These are phyloP conservation scores for Termitomyces sp. DNA, from an alignment of 768 basidiomycete genomes.

Conservation along the genomic window DNA sequence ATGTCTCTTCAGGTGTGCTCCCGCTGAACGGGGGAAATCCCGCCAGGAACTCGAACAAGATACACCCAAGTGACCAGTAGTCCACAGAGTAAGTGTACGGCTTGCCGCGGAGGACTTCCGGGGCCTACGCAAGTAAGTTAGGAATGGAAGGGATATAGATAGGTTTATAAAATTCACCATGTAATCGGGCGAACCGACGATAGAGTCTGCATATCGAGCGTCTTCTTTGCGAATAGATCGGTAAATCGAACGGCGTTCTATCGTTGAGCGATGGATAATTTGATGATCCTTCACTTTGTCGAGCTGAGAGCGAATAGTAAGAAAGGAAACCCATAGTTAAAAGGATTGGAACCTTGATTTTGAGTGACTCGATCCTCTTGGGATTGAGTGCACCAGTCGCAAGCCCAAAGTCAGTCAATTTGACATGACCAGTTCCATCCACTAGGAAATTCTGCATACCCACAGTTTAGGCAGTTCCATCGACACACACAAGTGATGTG, in stretches of 20 bases:
- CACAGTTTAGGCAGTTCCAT: not conserved
- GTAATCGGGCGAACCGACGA: constrained; percentile 98
- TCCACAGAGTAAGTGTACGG: constrained; percentile 96
- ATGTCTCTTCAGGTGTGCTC: constrained; percentile 93
- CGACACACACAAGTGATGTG: not conserved
- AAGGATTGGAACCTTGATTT: constrained; percentile 65
- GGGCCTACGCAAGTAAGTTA: constrained; percentile 41
- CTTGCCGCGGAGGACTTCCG: constrained; percentile 89
- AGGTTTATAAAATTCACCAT: constrained; percentile 53
- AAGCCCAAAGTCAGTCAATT: constrained; percentile 95
- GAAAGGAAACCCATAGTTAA: not conserved
- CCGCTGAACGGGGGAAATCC: constrained; percentile 99
- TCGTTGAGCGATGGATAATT: constrained; percentile 83
- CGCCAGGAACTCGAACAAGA: constrained; percentile 94
- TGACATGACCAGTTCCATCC: constrained; percentile 94
- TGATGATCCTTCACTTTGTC: constrained; percentile 96
- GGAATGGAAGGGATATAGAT: not conserved
- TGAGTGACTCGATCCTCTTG: constrained; percentile 89
- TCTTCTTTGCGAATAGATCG: constrained; percentile 88
- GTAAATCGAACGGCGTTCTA: constrained; percentile 94
- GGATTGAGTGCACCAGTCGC: constrained; percentile 97
- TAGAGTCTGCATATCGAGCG: constrained; percentile 92
- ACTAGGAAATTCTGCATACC: constrained; percentile 86
- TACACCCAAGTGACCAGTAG: constrained; percentile 98
- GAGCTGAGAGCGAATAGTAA: constrained; percentile 45